Conservation (phyloP, 169 alveolate species). For the Eimeria mitis region DNA sequence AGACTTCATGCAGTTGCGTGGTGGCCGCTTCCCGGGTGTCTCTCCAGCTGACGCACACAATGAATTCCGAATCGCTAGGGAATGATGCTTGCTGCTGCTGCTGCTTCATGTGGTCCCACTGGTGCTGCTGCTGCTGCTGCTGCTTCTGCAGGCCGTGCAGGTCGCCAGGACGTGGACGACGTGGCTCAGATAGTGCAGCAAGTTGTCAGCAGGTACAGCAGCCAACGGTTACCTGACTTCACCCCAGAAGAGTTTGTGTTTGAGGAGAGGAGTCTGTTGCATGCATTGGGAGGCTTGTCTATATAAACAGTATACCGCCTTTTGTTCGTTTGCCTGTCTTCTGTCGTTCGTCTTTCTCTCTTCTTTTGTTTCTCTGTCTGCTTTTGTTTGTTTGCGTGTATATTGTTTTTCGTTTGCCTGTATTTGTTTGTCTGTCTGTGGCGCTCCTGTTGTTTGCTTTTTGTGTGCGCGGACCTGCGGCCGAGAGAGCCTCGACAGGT, state of each 20-base stretch:
- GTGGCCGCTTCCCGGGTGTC: neutral
- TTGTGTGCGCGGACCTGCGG: no score
- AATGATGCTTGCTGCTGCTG: neutral
- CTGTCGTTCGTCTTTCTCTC: neutral
- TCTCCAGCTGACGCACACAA: neutral
- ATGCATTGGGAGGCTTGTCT: no score
- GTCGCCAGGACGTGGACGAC: conserved; percentile 78
- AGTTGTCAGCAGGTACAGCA: conserved; percentile 18
- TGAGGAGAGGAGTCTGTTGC: no score
- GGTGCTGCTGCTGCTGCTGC: conserved; percentile 38
- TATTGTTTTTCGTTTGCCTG: no score
- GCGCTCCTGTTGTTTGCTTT: neutral
- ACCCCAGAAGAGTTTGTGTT: neutral
- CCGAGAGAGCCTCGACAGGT: no score
- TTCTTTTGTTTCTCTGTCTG: no score
- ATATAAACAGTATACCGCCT: no score
- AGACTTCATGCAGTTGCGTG: neutral
- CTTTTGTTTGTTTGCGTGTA: no score
- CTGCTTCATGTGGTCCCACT: no score
- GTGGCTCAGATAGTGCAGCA: conserved; percentile 48
- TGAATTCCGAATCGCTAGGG: neutral
- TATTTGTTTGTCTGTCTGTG: neutral
- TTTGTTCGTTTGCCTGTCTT: no score
- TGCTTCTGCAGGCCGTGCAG: conserved; percentile 64
- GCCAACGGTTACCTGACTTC: neutral